Base-by-base conservation (phyloP, 2,329 filamentous ascomycete genomes). In the Curvularia eragrostidis region DNA sequence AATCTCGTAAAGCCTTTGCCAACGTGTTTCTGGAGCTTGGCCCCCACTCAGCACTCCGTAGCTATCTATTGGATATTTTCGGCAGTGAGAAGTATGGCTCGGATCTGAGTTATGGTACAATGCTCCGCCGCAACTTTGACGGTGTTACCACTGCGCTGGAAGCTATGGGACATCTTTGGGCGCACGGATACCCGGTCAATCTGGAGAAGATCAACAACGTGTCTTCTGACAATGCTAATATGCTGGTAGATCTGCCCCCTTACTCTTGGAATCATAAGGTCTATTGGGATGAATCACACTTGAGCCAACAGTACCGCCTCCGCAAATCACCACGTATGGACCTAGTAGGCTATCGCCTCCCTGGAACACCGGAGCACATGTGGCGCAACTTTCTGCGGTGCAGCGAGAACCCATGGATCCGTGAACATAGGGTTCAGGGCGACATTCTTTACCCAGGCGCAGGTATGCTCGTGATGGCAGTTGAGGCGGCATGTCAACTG, bases 371-470 rank as follows among this genome's bases (percentile, higher is more conserved):
- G 10, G 44, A 54, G 32, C 51, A 46, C 38, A 44, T 28, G 32
- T 55, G 60, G 64, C 39, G 54, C n/a, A 65, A 60, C 47, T 52
- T 54, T 15, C 18, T 66, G 5, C 44, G 53, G 10, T 39, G 54
- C 21, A 39, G 51, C 9, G 56, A 58, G 6, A 39, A 63, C 3
- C 51, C 55, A 2, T 68, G 65, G 65, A 34, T 66, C 3, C 19
- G 38, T 7, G 65, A 63, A 42, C 65, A 68, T 41, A 44, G 44
- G 1, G 30, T 68, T 10, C 28, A 62, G 8, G 57, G 58, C 8
- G 67, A 76, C 6, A 64, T 78, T 1, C 63, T 83, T 1, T 81
- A 80, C 41, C 82, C 82, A 0, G 77, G 65, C 1, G 78, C 81
- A 0, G 81, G 74, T 0, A 82, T 80, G 52, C 54, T 82, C 1